Percentiles rank a stretch among this genome's conserved stretches.
phyloP scores from a whole-genome alignment of 2,329 filamentous ascomycete species.

The Penicillium sp. region DNA sequence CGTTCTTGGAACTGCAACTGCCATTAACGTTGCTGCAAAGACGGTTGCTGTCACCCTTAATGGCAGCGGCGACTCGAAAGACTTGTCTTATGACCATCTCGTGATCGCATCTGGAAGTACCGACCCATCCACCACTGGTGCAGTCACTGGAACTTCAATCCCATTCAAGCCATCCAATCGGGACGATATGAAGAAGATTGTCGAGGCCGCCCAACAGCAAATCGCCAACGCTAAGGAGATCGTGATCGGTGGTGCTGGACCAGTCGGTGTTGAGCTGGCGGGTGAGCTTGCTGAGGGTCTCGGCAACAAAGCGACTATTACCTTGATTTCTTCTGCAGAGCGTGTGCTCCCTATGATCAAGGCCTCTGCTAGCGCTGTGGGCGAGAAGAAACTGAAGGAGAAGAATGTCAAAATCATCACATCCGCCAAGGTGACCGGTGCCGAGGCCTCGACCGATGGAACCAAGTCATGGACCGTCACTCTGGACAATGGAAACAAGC shows the following conservation, averaged over 20 bases:
- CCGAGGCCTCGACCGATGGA: slow-evolving; percentile 38
- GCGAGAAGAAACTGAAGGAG: slow-evolving; percentile 54
- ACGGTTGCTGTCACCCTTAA: slow-evolving; percentile 53
- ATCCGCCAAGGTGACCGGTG: slow-evolving; percentile 37
- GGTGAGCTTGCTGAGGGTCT: slow-evolving; percentile 55
- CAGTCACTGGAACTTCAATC: slow-evolving; percentile 36
- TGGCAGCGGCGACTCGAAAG: slow-evolving; percentile 32
- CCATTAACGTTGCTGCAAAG: slow-evolving; percentile 52
- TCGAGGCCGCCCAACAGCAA: slow-evolving; percentile 43
- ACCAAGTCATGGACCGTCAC: slow-evolving; percentile 51
- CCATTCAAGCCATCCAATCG: slow-evolving; percentile 53
- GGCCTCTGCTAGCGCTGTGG: slow-evolving; percentile 43
- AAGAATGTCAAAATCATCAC: slow-evolving; percentile 56
- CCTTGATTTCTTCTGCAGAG: slow-evolving; percentile 40
- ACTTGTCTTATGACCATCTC: slow-evolving; percentile 59
- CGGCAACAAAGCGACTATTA: slow-evolving; percentile 46
- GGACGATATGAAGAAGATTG: slow-evolving; percentile 42
- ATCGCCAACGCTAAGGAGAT: slow-evolving; percentile 51
- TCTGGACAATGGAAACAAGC: slow-evolving; percentile 54
- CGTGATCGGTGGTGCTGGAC: slow-evolving; percentile 57
- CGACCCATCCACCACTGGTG: slow-evolving; percentile 50
- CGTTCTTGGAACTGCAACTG: slow-evolving; percentile 57
- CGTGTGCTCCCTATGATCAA: slow-evolving; percentile 39
- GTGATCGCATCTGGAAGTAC: slow-evolving; percentile 62
- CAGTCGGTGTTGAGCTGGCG: slow-evolving; percentile 57